phyloP scores from a whole-genome alignment of 176 grass and related monocot species.

The Cenchrus fungigraminus region DNA sequence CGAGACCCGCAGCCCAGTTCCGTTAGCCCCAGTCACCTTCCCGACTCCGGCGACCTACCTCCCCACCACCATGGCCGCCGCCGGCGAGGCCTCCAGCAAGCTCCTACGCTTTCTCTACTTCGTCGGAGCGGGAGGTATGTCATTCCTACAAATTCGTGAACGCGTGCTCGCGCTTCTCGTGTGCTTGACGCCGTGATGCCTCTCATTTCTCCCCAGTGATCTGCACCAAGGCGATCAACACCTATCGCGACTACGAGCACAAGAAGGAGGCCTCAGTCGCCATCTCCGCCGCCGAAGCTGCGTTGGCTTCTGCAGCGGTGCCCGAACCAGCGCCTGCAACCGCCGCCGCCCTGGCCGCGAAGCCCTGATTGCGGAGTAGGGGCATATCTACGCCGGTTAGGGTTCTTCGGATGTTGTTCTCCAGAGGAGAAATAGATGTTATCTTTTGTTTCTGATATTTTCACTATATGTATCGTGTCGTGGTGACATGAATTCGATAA shows the following conservation, averaged over 20 bases:
- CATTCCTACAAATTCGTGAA: not conserved
- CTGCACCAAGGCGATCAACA: slow-evolving; percentile 94
- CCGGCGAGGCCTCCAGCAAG: slow-evolving; percentile 76
- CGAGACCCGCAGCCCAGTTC: not conserved
- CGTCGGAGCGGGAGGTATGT: slow-evolving; percentile 78
- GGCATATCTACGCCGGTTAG: slow-evolving; percentile 24
- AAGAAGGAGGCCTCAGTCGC: slow-evolving; percentile 58
- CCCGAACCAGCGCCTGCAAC: slow-evolving; percentile 44
- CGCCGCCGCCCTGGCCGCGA: slow-evolving; percentile 34
- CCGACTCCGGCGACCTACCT: slow-evolving; percentile 21
- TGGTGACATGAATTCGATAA: not conserved
- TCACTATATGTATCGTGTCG: not conserved
- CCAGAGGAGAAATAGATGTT: not conserved
- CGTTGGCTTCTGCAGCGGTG: slow-evolving; percentile 17
- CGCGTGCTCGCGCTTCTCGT: not conserved
- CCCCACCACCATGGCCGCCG: slow-evolving; percentile 36
- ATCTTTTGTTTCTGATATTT: slow-evolving; percentile 3
- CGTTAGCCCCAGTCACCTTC: not conserved
- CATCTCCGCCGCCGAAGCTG: slow-evolving; percentile 16
- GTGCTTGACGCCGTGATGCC: slow-evolving; percentile 2
- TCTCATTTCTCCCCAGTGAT: slow-evolving; percentile 57
- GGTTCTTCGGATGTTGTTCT: slow-evolving; percentile 39
- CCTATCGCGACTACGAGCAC: slow-evolving; percentile 73
- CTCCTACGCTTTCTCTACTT: slow-evolving; percentile 85
- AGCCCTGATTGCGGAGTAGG: slow-evolving; percentile 58